A percentile compares a stretch with the other conserved stretches of the same genome.
Conservation (phyloP, 2,329 filamentous ascomycete species). For the Paramyrothecium roridum region DNA sequence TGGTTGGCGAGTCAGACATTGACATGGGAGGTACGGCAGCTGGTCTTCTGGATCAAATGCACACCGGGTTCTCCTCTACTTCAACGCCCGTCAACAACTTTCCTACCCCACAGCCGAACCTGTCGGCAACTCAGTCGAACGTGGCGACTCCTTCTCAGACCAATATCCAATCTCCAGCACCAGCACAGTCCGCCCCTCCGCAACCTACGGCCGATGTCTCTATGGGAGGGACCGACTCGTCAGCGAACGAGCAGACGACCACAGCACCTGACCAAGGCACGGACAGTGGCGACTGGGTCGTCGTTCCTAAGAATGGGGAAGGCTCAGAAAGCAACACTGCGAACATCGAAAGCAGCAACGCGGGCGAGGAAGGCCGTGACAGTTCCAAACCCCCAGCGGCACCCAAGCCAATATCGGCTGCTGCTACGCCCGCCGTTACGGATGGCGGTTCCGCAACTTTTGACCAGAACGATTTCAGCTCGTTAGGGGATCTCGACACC, state of each 20-base stretch:
- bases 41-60: conserved; percentile 66
- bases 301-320: conserved; percentile 62
- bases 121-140: conserved; percentile 54
- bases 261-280: conserved; percentile 48
- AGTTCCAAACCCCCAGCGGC: conserved; percentile 14
- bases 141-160: conserved; percentile 53
- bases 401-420: conserved; percentile 37
- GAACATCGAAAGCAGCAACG: conserved; percentile 2
- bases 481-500: conserved; percentile 64
- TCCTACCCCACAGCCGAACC: conserved; percentile 57
- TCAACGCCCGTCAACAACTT: conserved; percentile 61
- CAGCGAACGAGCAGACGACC: conserved; percentile 27
- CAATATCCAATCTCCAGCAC: conserved; percentile 42
- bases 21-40: conserved; percentile 65
- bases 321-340: conserved; percentile 31
- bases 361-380: conserved; percentile 12
- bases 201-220: conserved; percentile 28
- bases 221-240: conserved; percentile 52
- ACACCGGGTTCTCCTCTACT: conserved; percentile 56
- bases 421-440: conserved; percentile 40
- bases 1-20: conserved; percentile 58
- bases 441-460: conserved; percentile 40
- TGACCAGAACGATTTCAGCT: conserved; percentile 60
- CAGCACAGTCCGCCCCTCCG: conserved; percentile 10
- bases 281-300: conserved; percentile 68